phyloP scores from a whole-genome alignment of 805 yeast genomes.

The Myxozyma geophila region DNA sequence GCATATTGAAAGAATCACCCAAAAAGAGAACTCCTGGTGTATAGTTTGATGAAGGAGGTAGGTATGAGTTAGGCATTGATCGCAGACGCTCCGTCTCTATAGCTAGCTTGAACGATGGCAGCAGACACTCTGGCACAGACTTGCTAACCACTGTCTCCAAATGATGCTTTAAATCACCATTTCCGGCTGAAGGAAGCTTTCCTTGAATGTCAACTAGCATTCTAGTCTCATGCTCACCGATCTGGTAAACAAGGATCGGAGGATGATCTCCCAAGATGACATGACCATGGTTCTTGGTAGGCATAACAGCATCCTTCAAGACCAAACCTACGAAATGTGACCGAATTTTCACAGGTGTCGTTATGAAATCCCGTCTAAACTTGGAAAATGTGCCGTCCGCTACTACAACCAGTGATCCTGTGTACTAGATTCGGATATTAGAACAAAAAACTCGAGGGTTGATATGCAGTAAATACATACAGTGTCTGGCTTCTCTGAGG shows the following conservation, averaged over 20 bases:
- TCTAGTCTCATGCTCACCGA: constrained; percentile 79
- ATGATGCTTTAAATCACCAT: constrained; percentile 64
- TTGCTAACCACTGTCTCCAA: constrained; percentile 65
- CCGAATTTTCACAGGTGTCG: constrained; percentile 68
- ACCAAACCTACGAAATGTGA: constrained; percentile 89
- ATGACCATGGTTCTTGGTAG: constrained; percentile 80
- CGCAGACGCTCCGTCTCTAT: constrained; percentile 63
- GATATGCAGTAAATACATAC: constrained; percentile 30
- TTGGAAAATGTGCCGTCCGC: constrained; percentile 96
- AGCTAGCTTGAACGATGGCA: constrained; percentile 73
- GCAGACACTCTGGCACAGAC: constrained; percentile 63
- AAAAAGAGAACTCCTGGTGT: constrained; percentile 77
- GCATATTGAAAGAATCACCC: constrained; percentile 95
- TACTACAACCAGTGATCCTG: constrained; percentile 69
- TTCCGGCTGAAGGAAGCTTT: constrained; percentile 65
- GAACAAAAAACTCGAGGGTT: not conserved
- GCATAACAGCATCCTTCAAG: constrained; percentile 73
- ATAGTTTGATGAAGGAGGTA: constrained; percentile 72
- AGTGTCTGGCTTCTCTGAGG: constrained; percentile 47
- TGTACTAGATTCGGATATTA: constrained; percentile 42
- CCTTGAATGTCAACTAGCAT: constrained; percentile 86
- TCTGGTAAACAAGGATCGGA: constrained; percentile 88
- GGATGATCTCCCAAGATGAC: constrained; percentile 85
- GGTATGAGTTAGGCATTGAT: constrained; percentile 91
- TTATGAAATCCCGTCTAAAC: constrained; percentile 74